A percentile compares a stretch with the other conserved stretches of the same genome.
phyloP scores from a whole-genome alignment of 805 yeast species.

The Lipomyces sp. region DNA sequence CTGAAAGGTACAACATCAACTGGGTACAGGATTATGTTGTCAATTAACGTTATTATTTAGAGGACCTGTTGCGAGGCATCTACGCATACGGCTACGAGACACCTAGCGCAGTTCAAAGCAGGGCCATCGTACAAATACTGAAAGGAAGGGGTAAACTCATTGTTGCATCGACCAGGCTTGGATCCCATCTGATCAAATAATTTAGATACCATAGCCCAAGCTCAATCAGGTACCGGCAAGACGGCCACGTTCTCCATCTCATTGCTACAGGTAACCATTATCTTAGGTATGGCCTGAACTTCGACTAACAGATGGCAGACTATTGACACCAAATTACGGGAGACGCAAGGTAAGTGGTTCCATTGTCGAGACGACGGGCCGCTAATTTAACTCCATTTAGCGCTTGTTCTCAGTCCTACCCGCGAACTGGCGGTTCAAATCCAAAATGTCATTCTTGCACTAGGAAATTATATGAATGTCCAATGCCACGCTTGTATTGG shows the following conservation, averaged over 20 bases:
- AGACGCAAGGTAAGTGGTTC: conserved; percentile 33
- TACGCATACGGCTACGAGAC: conserved; percentile 81
- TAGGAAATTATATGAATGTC: conserved; percentile 88
- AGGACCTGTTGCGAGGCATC: conserved; percentile 59
- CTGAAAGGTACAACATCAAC: conserved; percentile 37
- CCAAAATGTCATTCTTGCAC: conserved; percentile 86
- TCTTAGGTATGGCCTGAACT: not conserved
- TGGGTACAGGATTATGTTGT: not conserved
- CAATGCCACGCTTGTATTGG: conserved; percentile 97
- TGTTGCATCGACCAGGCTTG: not conserved
- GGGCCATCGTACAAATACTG: conserved; percentile 80
- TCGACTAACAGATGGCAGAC: conserved; percentile 16
- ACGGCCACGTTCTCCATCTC: conserved; percentile 87
- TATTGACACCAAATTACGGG: conserved; percentile 37
- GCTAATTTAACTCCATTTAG: conserved; percentile 61
- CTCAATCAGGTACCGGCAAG: conserved; percentile 89
- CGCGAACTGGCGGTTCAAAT: conserved; percentile 97
- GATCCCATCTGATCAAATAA: not conserved
- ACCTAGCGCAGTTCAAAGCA: conserved; percentile 80
- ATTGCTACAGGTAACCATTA: conserved; percentile 49
- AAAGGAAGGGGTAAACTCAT: conserved; percentile 54
- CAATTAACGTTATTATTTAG: conserved; percentile 11
- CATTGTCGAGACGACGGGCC: not conserved
- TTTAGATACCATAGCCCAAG: conserved; percentile 73
- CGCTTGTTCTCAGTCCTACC: conserved; percentile 93